Evolutionary conservation across 2,329 filamentous ascomycete species (phyloP), one percentile per base, ranked within the genome.

Genomic region (Alternaria ethzedia): DNA sequence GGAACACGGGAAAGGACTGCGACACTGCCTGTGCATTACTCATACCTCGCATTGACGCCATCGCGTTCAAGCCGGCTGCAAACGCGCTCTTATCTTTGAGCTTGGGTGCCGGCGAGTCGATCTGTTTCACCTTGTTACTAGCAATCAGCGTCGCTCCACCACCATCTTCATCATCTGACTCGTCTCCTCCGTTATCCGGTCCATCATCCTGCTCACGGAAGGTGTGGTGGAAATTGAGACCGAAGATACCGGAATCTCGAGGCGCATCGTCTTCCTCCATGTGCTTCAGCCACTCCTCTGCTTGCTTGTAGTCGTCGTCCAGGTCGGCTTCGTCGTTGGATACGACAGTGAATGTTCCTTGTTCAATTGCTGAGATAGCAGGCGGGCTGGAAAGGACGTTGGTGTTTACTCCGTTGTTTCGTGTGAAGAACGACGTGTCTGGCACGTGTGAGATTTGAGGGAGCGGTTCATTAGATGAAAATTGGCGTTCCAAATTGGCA

Each of bases 181-280:
- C 20, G 21, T 52, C 56, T n/a, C 13, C 47, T 21, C 57, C 54
- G 6, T 45, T 43, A 21, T 45, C 49, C 10, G n/a, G 50, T 9
- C n/a, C 52, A 8, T 54, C 49, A 3, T 43, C 28, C 49, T 36
- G 36, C 32, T 36, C 9, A n/a, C 61, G 44, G 32, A 58, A 25
- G 20, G 28, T 47, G 20, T 62, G 58, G 26, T 67, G 58, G 23
- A 64, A 58, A 2, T 54, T 13, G 43, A 62, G 54, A n/a, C 59
- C 56, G 17, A 61, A 61, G 25, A 66, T 17, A 28, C 61, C 61
- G 4, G 54, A 50, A 43, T 62, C 17, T 13, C 46, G 17, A 12
- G 56, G 54, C 8, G n/a, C 52, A 7, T 62, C 56, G 2, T 59
- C 52, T 1, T 59, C 54, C 7, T 46, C 36, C 43, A 63, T 20